Evolutionary conservation across 129 eudicot genomes (phyloP).

Genomic region (Flaveria trinervia): DNA sequence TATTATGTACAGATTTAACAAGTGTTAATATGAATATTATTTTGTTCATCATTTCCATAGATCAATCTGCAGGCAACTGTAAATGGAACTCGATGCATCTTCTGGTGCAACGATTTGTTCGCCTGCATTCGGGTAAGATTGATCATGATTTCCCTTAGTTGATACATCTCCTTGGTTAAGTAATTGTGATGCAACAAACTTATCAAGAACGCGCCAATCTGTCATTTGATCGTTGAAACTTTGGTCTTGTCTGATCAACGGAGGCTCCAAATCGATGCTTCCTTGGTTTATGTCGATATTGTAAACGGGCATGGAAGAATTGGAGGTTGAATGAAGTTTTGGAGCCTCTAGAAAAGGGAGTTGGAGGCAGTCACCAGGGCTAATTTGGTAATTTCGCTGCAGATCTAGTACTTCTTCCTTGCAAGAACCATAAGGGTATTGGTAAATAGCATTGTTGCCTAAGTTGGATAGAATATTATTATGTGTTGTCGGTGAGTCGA

Average conservation of each 20-base stretch:
- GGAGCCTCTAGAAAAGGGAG: constrained; percentile 74
- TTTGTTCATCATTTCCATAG: constrained; percentile 59
- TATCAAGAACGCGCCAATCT: constrained; percentile 92
- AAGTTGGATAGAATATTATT: constrained; percentile 35
- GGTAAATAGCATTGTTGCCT: constrained; percentile 23
- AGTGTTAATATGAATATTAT: constrained; percentile 12
- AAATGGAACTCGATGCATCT: constrained; percentile 59
- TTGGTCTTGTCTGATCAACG: constrained; percentile 33
- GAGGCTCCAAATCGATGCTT: constrained; percentile 34
- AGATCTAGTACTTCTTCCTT: constrained; percentile 54
- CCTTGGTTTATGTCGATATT: constrained; percentile 42
- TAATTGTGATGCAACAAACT: constrained; percentile 84
- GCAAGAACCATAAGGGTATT: constrained; percentile 44
- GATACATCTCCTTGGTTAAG: constrained; percentile 75
- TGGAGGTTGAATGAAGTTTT: constrained; percentile 42
- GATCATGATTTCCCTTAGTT: constrained; percentile 38
- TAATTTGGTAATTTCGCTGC: constrained; percentile 46
- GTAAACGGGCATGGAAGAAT: constrained; percentile 43
- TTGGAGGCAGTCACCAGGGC: constrained; percentile 57
- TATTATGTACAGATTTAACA: constrained; percentile 33
- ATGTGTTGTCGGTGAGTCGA: constrained; percentile 60
- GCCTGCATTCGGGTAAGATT: constrained; percentile 24
- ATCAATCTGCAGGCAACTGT: constrained; percentile 60
- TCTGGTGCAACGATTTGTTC: constrained; percentile 32
- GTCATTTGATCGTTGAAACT: constrained; percentile 57